Evolutionary conservation across 805 yeast genomes (phyloP).

Genomic region (Cephaloascus fragrans): DNA sequence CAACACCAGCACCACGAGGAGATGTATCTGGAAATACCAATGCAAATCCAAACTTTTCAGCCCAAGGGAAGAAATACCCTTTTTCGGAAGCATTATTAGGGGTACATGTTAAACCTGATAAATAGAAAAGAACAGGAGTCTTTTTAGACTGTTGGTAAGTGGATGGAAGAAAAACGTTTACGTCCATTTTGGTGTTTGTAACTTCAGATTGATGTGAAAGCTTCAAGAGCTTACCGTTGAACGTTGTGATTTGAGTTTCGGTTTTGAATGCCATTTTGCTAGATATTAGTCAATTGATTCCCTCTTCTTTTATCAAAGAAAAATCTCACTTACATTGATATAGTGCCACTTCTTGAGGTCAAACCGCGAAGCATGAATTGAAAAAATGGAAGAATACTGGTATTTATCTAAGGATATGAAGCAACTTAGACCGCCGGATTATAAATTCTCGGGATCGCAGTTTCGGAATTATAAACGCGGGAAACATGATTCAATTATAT

Average conservation of each 20-base stretch:
- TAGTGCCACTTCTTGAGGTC: not conserved
- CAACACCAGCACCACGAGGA: slow-evolving; percentile 73
- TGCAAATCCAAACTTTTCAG: slow-evolving; percentile 75
- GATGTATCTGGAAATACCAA: slow-evolving; percentile 94
- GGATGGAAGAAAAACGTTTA: slow-evolving; percentile 76
- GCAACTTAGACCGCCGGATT: too few species aligned
- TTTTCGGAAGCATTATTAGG: slow-evolving; percentile 92
- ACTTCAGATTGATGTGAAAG: slow-evolving; percentile 59
- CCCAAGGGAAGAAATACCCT: slow-evolving; percentile 78
- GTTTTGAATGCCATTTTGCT: slow-evolving; percentile 42
- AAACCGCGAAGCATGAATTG: not conserved
- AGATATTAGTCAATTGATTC: too few species aligned
- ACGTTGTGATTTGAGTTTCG: slow-evolving; percentile 45
- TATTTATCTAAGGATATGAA: not conserved
- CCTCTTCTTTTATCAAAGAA: not conserved
- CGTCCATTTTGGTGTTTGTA: slow-evolving; percentile 68
- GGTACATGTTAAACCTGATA: slow-evolving; percentile 88
- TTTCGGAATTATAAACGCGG: too few species aligned
- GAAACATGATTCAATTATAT: too few species aligned
- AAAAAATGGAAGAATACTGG: not conserved
- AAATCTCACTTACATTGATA: too few species aligned
- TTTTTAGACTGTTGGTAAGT: slow-evolving; percentile 23
- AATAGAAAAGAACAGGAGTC: slow-evolving; percentile 68
- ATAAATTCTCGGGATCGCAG: too few species aligned
- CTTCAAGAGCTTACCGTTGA: slow-evolving; percentile 71